These are phyloP conservation scores for Emergomyces pasteurianus DNA, from an alignment of 2,329 filamentous ascomycete species.

Conservation along the genomic window DNA sequence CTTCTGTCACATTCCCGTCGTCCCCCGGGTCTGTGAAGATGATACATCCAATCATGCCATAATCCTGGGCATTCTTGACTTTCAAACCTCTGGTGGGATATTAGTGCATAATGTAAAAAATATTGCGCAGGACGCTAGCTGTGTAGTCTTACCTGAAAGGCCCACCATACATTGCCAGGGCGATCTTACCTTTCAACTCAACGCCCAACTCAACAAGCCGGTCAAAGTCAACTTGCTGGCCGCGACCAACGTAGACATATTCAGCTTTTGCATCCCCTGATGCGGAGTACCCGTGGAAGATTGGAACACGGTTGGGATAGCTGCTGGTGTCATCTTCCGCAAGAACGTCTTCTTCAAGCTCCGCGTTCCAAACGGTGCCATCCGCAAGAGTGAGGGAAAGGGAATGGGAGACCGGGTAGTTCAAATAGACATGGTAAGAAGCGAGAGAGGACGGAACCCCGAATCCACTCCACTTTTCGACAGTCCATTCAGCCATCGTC, in stretches of 20 bases:
- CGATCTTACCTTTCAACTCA: conserved; percentile 37
- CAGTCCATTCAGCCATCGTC: conserved; percentile 21
- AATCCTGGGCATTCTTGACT: conserved; percentile 36
- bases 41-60: conserved; percentile 34
- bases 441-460: conserved; percentile 15
- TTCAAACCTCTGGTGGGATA: conserved; percentile 29
- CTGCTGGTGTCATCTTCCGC: conserved; percentile 14
- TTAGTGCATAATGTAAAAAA: background rate
- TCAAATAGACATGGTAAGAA: conserved; percentile 18
- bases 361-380: conserved; percentile 12
- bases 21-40: conserved; percentile 37
- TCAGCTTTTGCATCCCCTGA: conserved; percentile 36
- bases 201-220: conserved; percentile 30
- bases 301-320: conserved; percentile 28
- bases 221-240: conserved; percentile 35
- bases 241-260: conserved; percentile 36
- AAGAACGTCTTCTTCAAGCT: conserved; percentile 15
- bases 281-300: conserved; percentile 38
- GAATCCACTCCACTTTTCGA: conserved; percentile 19
- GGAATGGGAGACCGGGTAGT: conserved; percentile 19
- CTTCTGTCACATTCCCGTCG: conserved; percentile 37
- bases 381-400: conserved; percentile 13
- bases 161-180: conserved; percentile 35
- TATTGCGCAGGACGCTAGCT: background rate
- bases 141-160: conserved; percentile 20